Conservation (phyloP, 148 eudicot species). For the Rhododendron vialii region DNA sequence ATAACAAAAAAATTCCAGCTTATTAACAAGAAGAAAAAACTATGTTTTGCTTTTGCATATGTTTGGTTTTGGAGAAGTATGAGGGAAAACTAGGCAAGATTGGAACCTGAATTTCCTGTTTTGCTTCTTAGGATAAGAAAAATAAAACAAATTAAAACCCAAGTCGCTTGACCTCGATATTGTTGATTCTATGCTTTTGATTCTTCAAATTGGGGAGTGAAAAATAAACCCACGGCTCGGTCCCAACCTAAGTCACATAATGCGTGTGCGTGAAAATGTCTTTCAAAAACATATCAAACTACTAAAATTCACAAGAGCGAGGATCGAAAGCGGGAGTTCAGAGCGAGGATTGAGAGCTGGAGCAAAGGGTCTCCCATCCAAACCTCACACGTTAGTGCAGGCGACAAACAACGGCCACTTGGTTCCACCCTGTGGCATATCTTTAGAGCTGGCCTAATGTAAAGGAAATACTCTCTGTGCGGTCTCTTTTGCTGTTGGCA, state of each 20-base stretch:
- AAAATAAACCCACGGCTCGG: background rate
- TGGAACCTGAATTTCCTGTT: background rate
- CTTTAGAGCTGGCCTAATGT: background rate
- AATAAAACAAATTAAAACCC: background rate
- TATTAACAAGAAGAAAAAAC: background rate
- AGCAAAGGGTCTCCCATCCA: background rate
- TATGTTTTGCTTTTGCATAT: background rate
- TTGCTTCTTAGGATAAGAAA: background rate
- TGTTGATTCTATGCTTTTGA: background rate
- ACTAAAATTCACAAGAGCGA: background rate
- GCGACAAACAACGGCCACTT: background rate
- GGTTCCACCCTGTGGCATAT: background rate
- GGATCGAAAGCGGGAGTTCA: background rate
- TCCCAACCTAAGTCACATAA: background rate
- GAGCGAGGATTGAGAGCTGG: background rate
- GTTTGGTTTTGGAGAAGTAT: background rate
- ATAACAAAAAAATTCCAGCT: background rate
- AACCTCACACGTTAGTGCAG: background rate
- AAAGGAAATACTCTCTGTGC: background rate
- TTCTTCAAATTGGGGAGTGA: background rate
- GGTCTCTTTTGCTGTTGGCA: background rate
- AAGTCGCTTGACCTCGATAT: background rate
- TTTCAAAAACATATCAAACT: background rate
- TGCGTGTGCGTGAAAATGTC: background rate
- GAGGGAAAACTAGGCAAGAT: background rate